Conservation (phyloP, 225 moss, liverwort and hornwort genomes). For the Takakia lepidozioides region DNA sequence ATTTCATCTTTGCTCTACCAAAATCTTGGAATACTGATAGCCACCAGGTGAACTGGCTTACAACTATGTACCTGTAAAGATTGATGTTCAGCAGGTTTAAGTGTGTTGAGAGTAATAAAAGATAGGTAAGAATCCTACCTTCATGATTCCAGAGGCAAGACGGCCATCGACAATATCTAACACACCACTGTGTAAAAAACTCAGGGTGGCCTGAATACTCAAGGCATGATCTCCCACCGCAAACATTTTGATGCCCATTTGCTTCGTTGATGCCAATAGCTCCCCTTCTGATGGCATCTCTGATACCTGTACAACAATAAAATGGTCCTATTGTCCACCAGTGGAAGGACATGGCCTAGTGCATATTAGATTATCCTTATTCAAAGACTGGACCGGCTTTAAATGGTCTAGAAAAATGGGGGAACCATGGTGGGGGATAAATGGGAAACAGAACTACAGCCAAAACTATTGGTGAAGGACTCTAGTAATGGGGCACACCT, state of each 20-base stretch:
- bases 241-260: slow-evolving; percentile 66
- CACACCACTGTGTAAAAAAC: slow-evolving; percentile 62
- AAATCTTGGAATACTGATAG: background rate
- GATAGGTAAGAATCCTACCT: slow-evolving; percentile 17
- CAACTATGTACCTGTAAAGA: background rate
- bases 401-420: no score
- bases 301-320: slow-evolving; percentile 60
- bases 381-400: no score
- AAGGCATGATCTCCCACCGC: slow-evolving; percentile 62
- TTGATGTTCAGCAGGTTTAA: background rate
- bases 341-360: no score
- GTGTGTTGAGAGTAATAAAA: background rate
- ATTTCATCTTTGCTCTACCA: no score
- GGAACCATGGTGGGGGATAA: no score
- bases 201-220: slow-evolving; percentile 91
- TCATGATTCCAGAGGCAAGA: slow-evolving; percentile 38
- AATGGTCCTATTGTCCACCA: no score
- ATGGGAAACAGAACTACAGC: no score
- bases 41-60: background rate
- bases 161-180: slow-evolving; percentile 62
- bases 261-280: slow-evolving; percentile 66
- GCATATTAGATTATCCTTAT: no score
- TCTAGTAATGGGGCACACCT: no score
- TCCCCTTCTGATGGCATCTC: slow-evolving; percentile 73
- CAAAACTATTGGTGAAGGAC: no score